Evolutionary conservation across 1,284 basidiomycete genomes (phyloP).

Genomic region (Ganoderma lingzhi): DNA sequence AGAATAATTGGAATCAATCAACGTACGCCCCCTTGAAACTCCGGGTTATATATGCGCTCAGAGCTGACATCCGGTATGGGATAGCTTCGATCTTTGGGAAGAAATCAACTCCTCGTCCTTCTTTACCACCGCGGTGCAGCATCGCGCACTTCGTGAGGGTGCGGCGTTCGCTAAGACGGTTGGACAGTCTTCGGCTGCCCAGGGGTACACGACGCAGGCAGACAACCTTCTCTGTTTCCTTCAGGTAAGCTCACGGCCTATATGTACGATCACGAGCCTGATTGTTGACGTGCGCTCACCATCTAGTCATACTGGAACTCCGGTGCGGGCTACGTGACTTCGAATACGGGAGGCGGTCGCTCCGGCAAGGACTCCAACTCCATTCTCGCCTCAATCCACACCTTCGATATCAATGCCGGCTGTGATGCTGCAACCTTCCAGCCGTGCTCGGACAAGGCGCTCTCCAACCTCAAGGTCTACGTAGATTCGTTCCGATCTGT

Average conservation of each 20-base stretch:
- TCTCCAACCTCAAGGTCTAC: slow-evolving; percentile 60
- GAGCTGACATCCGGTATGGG: slow-evolving; percentile 4
- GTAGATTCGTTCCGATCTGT: slow-evolving; percentile 62
- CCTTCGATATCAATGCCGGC: slow-evolving; percentile 56
- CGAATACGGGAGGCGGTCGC: slow-evolving; percentile 52
- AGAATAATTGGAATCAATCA: slow-evolving; percentile 49
- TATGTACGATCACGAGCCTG: not conserved
- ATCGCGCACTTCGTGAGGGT: slow-evolving; percentile 53
- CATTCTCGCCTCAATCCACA: slow-evolving; percentile 54
- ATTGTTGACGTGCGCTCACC: not conserved
- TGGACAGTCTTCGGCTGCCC: slow-evolving; percentile 44
- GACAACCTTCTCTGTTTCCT: slow-evolving; percentile 52
- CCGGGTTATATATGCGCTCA: not conserved
- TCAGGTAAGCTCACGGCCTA: slow-evolving; percentile 40
- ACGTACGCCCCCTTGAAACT: slow-evolving; percentile 39
- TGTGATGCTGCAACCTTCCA: slow-evolving; percentile 64
- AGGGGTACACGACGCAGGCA: slow-evolving; percentile 49
- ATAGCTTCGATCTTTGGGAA: slow-evolving; percentile 59
- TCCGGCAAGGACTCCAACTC: slow-evolving; percentile 54
- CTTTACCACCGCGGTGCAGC: slow-evolving; percentile 57
- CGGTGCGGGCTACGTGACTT: slow-evolving; percentile 43
- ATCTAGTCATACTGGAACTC: slow-evolving; percentile 52
- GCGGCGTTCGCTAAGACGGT: slow-evolving; percentile 46
- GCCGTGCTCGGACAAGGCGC: slow-evolving; percentile 66
- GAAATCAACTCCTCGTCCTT: slow-evolving; percentile 54